These are phyloP conservation scores for Lactarius akahatsu DNA, from an alignment of 768 basidiomycete species.

Conservation along the genomic window DNA sequence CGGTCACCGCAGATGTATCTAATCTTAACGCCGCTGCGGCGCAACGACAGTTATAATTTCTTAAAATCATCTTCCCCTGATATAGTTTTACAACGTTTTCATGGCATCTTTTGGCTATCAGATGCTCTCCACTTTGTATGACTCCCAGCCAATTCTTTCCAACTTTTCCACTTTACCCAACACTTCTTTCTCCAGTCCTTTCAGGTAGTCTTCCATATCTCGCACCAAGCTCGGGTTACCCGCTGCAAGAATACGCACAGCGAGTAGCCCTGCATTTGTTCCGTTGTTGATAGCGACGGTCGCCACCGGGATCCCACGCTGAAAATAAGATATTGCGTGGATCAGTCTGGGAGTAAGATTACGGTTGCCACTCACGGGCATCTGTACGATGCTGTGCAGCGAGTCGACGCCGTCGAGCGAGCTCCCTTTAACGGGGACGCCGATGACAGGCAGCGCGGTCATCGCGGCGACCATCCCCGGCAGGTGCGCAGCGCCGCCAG, in stretches of 20 bases:
- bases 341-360: background rate
- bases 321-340: constrained; percentile 12
- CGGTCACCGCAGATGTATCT: too few relatives aligned
- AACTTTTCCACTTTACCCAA: constrained; percentile 75
- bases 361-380: constrained; percentile 72
- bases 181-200: constrained; percentile 69
- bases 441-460: constrained; percentile 89
- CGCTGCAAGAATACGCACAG: constrained; percentile 82
- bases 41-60: background rate
- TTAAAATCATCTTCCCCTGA: background rate
- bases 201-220: constrained; percentile 75
- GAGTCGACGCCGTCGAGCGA: constrained; percentile 94
- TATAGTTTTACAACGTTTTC: background rate
- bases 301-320: constrained; percentile 96
- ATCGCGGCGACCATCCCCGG: constrained; percentile 98
- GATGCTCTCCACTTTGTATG: constrained; percentile 51
- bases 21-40: too few relatives aligned
- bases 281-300: constrained; percentile 97
- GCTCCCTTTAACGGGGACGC: constrained; percentile 96
- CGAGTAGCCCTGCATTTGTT: constrained; percentile 89
- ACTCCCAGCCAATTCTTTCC: constrained; percentile 81
- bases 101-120: background rate
- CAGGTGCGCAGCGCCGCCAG: constrained; percentile 97
- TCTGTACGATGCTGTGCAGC: constrained; percentile 97
- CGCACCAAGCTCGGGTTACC: constrained; percentile 63